Conservation (phyloP, 352 stramenopile species). For the Globisporangium orthogonon region DNA sequence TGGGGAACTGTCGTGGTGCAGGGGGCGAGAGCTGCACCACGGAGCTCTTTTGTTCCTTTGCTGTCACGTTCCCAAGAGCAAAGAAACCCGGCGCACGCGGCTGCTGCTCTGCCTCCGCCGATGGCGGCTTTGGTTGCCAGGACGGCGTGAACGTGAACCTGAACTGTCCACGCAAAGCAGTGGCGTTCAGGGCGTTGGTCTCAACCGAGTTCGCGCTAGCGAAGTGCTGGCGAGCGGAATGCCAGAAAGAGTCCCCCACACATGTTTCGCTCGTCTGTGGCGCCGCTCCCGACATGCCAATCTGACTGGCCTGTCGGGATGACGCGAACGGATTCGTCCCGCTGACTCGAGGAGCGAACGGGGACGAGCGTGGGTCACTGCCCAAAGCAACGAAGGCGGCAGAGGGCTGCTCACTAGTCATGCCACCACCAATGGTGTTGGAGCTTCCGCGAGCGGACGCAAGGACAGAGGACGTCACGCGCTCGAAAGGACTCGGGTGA, state of each 20-base stretch:
- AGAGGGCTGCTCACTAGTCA: too few species aligned
- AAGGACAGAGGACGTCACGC: not conserved
- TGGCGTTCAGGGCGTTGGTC: not conserved
- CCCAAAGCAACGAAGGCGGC: not conserved
- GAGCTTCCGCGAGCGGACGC: not conserved
- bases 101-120: not conserved
- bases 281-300: not conserved
- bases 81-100: not conserved
- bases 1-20: not conserved
- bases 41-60: not conserved
- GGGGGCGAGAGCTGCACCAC: not conserved
- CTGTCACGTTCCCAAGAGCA: too few species aligned
- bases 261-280: not conserved
- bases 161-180: not conserved
- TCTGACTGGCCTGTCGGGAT: not conserved
- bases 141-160: conserved; percentile 8
- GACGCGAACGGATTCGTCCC: not conserved
- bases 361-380: not conserved
- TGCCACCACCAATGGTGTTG: not conserved
- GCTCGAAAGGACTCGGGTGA: not conserved
- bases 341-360: not conserved
- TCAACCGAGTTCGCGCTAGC: not conserved
- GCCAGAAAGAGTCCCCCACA: not conserved
- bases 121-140: conserved; percentile 1
- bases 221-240: not conserved